Percentiles rank a stretch among this genome's conserved stretches.
Conservation (phyloP, 2,329 filamentous ascomycete genomes). For the Sclerotinia glacialis region DNA sequence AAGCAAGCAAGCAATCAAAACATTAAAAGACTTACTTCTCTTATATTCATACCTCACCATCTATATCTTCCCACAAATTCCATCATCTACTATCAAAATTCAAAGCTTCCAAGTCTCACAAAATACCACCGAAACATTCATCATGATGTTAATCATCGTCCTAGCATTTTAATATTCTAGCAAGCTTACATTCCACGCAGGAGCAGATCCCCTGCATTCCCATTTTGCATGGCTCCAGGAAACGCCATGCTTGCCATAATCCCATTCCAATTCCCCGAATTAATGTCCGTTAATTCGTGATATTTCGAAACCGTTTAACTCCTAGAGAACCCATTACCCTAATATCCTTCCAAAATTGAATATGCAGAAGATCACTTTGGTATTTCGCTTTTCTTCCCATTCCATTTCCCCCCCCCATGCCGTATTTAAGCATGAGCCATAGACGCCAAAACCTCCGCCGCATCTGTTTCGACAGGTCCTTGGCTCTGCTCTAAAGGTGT, state of each 20-base stretch:
- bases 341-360: not conserved
- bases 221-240: not conserved
- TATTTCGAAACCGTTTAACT: not conserved
- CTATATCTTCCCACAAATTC: not conserved
- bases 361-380: not conserved
- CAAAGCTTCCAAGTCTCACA: not conserved
- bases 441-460: conserved; percentile 34
- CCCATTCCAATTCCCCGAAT: not conserved
- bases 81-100: too few relatives aligned
- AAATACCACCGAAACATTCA: not conserved
- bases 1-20: too few relatives aligned
- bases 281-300: not conserved
- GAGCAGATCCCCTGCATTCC: not conserved
- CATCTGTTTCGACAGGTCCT: conserved; percentile 27
- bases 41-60: not conserved
- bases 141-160: not conserved
- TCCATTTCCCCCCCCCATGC: not conserved
- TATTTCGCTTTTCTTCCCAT: not conserved
- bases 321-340: not conserved
- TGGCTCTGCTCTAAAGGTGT: conserved; percentile 23
- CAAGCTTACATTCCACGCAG: not conserved
- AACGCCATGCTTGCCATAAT: conserved; percentile 7
- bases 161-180: not conserved
- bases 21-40: not conserved
- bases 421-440: conserved; percentile 31